Evolutionary conservation across 495 filamentous ascomycete genomes (phyloP).

Genomic region (Daldinia grandis): DNA sequence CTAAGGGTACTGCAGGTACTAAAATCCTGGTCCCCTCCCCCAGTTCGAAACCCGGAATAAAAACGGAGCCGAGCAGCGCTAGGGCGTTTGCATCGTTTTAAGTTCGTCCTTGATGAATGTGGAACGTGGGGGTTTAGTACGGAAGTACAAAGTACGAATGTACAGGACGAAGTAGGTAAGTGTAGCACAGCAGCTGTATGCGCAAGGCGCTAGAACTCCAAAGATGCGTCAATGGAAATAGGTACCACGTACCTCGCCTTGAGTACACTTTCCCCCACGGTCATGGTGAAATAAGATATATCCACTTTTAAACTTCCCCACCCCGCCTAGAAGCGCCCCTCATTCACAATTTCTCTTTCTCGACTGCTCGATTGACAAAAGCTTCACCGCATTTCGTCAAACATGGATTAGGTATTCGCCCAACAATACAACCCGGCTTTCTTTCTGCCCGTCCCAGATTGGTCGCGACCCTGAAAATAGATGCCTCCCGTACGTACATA

Average conservation of each 20-base stretch:
- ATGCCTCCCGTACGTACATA: slow-evolving; percentile 1
- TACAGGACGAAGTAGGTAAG: background rate
- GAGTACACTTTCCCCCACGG: slow-evolving; percentile 13
- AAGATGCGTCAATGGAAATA: background rate
- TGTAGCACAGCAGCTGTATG: background rate
- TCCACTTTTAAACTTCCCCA: slow-evolving; percentile 7
- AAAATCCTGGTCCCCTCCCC: background rate
- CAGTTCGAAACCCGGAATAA: background rate
- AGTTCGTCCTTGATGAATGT: background rate
- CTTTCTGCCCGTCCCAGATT: slow-evolving; percentile 13
- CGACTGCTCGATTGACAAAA: slow-evolving; percentile 4
- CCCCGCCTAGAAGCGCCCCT: slow-evolving; percentile 19
- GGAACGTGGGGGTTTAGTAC: background rate
- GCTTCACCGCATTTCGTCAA: slow-evolving; percentile 40
- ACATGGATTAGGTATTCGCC: slow-evolving; percentile 25
- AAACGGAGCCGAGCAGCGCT: background rate
- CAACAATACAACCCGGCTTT: slow-evolving; percentile 11
- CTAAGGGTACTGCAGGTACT: background rate
- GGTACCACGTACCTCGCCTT: background rate
- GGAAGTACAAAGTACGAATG: background rate
- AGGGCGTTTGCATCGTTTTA: background rate
- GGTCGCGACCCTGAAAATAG: slow-evolving; percentile 15
- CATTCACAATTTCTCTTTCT: slow-evolving; percentile 22
- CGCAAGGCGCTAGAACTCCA: background rate
- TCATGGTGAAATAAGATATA: background rate